Base-by-base conservation (phyloP, 208 protist genomes). In the Leishmania mexicana region DNA sequence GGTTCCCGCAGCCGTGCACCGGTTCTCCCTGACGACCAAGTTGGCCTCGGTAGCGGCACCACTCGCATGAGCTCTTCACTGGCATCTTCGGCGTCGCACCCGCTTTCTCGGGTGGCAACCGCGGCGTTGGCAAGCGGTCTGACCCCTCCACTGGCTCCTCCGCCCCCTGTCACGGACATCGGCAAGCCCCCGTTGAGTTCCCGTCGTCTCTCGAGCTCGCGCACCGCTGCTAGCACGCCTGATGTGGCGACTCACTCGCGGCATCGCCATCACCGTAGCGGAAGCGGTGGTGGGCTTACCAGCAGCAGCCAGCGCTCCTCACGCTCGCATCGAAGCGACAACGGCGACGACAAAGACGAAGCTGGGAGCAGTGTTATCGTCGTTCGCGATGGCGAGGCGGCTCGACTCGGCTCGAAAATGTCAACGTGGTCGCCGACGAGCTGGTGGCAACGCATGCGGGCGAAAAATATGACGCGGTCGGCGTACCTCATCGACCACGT, bases 141-240 rank as follows among this genome's bases (percentile, higher is more conserved):
- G 53, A 79, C 79, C 7, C 85, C 79, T n/a, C 83, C 83, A 47
- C 77, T 83, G 64, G 78, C 71, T 51, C 83, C 76, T 21, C 78
- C 77, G 28, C 80, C 83, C 62, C 78, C 82, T 40, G 53, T 82
- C 73, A 76, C 72, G 40, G 86, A 83, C 81, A 82, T 88, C 15
- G 90, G 90, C 71, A 91, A 91, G 58, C 90, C 90, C 11, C 90
- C 90, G 47, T 86, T 93, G 70, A 92, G 90, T 72, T 85, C 84
- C 1, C 88, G 88, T 8, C 81, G 85, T 19, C 83, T 58, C 38
- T 80, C 78, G 62, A 80, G 79, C 13, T 71, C 74, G 24, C 70
- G 67, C 1, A 57, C 42, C 21, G 70, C 73, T 28, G 60, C 82
- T 10, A 75, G 62, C 62, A 19, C 75, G 10, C 15, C 78, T 19